phyloP scores from a whole-genome alignment of 208 protist genomes.

The Leishmania tropica region DNA sequence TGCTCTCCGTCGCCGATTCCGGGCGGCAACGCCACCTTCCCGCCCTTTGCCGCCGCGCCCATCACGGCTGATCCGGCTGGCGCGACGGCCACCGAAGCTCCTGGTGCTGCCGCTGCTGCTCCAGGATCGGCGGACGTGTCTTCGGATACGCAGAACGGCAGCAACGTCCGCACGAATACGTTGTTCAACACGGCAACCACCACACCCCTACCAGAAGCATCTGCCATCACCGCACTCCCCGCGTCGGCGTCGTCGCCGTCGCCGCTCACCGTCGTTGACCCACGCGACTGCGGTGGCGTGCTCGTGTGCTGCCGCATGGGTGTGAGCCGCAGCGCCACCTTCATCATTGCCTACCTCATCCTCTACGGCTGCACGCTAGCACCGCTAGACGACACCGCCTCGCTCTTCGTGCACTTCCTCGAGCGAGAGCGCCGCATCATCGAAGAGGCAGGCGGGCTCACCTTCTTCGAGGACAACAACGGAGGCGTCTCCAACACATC shows the following conservation, averaged over 20 bases:
- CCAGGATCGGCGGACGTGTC: background rate
- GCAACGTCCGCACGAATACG: background rate
- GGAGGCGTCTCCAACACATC: background rate
- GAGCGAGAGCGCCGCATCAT: conserved; percentile 26
- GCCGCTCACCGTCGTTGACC: conserved; percentile 18
- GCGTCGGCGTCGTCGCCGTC: background rate
- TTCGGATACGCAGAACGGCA: background rate
- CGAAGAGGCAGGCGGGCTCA: conserved; percentile 19
- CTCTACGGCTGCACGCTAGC: conserved; percentile 61
- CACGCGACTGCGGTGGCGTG: conserved; percentile 58
- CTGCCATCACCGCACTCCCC: background rate
- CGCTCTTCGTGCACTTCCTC: conserved; percentile 25
- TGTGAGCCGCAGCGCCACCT: conserved; percentile 77
- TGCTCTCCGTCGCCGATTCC: conserved; percentile 23
- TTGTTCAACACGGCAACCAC: background rate
- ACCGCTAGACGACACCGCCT: conserved; percentile 17
- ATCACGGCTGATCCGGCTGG: background rate
- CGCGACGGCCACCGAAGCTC: background rate
- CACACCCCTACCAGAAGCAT: background rate
- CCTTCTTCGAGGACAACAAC: background rate
- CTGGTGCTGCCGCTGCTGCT: background rate
- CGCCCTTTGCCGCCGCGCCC: background rate
- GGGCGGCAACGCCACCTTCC: conserved; percentile 17
- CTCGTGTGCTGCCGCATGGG: conserved; percentile 87
- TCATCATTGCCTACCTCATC: conserved; percentile 84